Conservation (phyloP, 352 stramenopile species). For the Phytophthora fragariaefolia region DNA sequence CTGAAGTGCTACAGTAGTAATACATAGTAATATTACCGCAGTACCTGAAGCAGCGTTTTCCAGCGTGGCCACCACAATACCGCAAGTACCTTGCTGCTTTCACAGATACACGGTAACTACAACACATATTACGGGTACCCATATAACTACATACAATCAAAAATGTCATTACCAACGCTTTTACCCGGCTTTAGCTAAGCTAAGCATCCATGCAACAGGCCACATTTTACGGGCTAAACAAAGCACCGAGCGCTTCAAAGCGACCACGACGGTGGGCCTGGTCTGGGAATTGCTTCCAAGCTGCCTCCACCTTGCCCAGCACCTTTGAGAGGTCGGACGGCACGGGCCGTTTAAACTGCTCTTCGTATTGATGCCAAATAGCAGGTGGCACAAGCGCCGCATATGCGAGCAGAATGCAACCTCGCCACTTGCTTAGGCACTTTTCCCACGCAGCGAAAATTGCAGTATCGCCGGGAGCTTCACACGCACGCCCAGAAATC, state of each 20-base stretch:
- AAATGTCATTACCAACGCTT: constrained; percentile 17
- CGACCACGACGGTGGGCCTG: constrained; percentile 61
- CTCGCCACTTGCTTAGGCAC: constrained; percentile 63
- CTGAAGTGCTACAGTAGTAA: no score
- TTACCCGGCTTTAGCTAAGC: neutral
- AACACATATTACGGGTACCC: constrained; percentile 16
- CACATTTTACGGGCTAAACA: constrained; percentile 32
- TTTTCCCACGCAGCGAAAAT: constrained; percentile 60
- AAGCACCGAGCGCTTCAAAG: constrained; percentile 51
- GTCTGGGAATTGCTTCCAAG: constrained; percentile 62
- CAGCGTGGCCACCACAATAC: no score
- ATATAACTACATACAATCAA: constrained; percentile 11
- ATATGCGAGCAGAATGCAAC: constrained; percentile 73
- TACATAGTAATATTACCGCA: no score
- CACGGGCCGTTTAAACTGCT: constrained; percentile 58
- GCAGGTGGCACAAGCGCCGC: constrained; percentile 67
- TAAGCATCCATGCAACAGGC: neutral
- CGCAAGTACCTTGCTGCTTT: constrained; percentile 53
- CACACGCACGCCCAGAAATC: constrained; percentile 51
- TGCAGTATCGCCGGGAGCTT: constrained; percentile 38
- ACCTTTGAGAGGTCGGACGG: constrained; percentile 54
- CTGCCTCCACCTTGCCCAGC: constrained; percentile 37
- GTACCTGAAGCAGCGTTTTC: no score
- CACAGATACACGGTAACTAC: constrained; percentile 73
- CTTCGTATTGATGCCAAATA: constrained; percentile 71